Evolutionary conservation across 257 asterid species (phyloP).

Genomic region (Nicotiana tomentosiformis): DNA sequence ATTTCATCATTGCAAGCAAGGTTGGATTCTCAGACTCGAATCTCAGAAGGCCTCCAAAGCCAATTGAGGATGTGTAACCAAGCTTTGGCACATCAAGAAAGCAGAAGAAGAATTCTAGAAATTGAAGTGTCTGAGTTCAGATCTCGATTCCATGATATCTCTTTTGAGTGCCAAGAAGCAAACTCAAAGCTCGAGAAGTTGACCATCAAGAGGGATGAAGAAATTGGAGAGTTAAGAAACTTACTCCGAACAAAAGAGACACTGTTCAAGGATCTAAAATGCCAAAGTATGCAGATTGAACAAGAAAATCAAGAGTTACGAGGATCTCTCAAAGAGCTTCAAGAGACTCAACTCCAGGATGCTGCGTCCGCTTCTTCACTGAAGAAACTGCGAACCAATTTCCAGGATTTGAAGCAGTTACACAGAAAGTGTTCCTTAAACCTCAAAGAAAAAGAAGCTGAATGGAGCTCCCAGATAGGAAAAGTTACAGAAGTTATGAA

Average conservation of each 20-base stretch:
- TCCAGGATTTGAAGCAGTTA: constrained; percentile 51
- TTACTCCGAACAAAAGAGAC: constrained; percentile 54
- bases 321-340: constrained; percentile 53
- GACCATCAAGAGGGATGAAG: constrained; percentile 55
- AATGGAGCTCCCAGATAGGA: constrained; percentile 51
- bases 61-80: constrained; percentile 67
- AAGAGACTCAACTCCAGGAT: constrained; percentile 58
- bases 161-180: constrained; percentile 59
- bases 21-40: constrained; percentile 66
- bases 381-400: constrained; percentile 61
- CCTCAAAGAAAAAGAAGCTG: constrained; percentile 56
- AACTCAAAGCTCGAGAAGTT: constrained; percentile 46
- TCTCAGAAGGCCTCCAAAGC: constrained; percentile 48
- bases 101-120: constrained; percentile 62
- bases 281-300: constrained; percentile 53
- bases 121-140: constrained; percentile 48
- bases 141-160: constrained; percentile 40
- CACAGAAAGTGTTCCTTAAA: constrained; percentile 47
- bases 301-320: constrained; percentile 65
- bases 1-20: constrained; percentile 46
- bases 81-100: constrained; percentile 78
- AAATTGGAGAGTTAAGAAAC: constrained; percentile 59
- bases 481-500: constrained; percentile 40
- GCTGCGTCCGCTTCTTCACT: constrained; percentile 50
- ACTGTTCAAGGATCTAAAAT: constrained; percentile 71